Evolutionary conservation across 106 monocot genomes (phyloP).

Genomic region (Acorus gramineus): DNA sequence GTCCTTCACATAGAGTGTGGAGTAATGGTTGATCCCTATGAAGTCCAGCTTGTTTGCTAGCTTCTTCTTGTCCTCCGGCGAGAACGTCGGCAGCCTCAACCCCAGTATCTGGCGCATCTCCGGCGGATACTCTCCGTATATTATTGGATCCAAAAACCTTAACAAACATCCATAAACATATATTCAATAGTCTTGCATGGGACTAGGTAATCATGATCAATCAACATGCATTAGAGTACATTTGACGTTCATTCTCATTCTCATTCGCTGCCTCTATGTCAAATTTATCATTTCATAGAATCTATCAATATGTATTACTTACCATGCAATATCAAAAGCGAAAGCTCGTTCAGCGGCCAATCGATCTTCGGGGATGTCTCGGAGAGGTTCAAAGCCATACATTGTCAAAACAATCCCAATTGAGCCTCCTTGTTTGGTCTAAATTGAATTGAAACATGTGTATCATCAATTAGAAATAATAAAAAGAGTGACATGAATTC

Average conservation of each 20-base stretch:
- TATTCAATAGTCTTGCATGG: no score
- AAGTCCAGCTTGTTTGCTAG: slow-evolving; percentile 40
- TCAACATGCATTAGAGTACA: no score
- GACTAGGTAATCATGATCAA: no score
- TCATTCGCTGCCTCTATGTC: no score
- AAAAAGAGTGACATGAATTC: background rate
- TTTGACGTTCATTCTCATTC: no score
- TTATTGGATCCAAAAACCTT: slow-evolving; percentile 43
- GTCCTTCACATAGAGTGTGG: slow-evolving; percentile 34
- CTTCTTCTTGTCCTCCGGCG: slow-evolving; percentile 19
- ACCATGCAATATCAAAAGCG: slow-evolving; percentile 32
- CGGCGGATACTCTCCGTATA: slow-evolving; percentile 36
- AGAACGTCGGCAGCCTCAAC: slow-evolving; percentile 26
- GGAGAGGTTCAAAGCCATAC: slow-evolving; percentile 32
- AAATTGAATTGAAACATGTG: background rate
- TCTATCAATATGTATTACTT: background rate
- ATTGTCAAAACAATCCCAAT: slow-evolving; percentile 33
- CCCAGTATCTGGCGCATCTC: slow-evolving; percentile 25
- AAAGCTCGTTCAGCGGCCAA: slow-evolving; percentile 20
- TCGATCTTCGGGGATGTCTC: slow-evolving; percentile 15
- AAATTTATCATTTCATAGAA: no score
- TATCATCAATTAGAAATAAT: background rate
- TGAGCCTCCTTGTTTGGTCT: slow-evolving; percentile 40
- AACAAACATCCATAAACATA: background rate
- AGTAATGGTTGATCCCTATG: slow-evolving; percentile 56